Conservation (phyloP, 176 grass and related monocot species). For the Poa pratensis region DNA sequence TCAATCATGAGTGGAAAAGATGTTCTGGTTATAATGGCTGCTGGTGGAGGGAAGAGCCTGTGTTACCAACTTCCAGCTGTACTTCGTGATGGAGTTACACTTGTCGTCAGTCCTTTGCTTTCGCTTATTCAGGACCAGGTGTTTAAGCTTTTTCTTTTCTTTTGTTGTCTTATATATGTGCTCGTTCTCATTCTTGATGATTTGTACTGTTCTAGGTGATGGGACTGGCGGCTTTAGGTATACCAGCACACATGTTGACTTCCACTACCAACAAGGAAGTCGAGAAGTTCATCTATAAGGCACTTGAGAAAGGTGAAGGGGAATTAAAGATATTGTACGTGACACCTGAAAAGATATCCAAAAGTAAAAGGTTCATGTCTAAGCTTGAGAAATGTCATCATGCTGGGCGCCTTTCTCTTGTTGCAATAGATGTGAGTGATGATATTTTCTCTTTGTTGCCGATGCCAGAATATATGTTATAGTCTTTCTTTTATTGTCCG, state of each 20-base stretch:
- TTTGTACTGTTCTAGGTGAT: slow-evolving; percentile 66
- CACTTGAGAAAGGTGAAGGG: slow-evolving; percentile 89
- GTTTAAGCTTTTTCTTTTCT: slow-evolving; percentile 31
- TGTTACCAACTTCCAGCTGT: slow-evolving; percentile 91
- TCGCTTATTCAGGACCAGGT: slow-evolving; percentile 97
- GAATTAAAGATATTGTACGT: slow-evolving; percentile 90
- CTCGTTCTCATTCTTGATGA: slow-evolving; percentile 30
- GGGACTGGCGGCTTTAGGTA: slow-evolving; percentile 85
- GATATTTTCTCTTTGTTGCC: slow-evolving; percentile 19
- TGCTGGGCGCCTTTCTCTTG: slow-evolving; percentile 80
- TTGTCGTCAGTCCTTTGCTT: slow-evolving; percentile 87
- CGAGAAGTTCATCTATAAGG: slow-evolving; percentile 83
- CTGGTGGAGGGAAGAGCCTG: slow-evolving; percentile 91
- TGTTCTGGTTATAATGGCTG: slow-evolving; percentile 95
- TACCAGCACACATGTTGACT: slow-evolving; percentile 84
- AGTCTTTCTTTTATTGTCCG: background rate
- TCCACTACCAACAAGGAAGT: slow-evolving; percentile 85
- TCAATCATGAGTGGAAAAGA: slow-evolving; percentile 89
- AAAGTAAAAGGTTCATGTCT: slow-evolving; percentile 98
- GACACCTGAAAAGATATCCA: slow-evolving; percentile 97
- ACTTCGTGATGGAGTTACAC: slow-evolving; percentile 70
- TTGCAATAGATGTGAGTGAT: slow-evolving; percentile 94
- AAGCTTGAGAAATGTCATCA: slow-evolving; percentile 97
- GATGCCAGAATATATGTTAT: background rate
- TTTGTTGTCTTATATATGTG: slow-evolving; percentile 29